Base-by-base conservation (phyloP, 768 basidiomycete genomes). In the Crepidotus variabilis region DNA sequence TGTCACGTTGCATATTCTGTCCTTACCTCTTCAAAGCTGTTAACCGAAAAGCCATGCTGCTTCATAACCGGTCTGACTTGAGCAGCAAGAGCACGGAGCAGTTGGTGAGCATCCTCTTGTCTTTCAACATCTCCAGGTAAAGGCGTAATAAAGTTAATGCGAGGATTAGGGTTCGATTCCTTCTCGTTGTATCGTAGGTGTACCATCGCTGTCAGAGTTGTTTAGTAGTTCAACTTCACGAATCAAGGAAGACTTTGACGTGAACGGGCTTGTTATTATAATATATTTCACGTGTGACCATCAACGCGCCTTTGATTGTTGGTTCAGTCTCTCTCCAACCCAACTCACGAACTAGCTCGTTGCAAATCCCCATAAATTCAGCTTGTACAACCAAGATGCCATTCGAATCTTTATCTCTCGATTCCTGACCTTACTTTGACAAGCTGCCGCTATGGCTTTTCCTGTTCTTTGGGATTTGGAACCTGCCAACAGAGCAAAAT, bases 41-140 rank as follows among this genome's bases (percentile, higher is more conserved):
- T 93, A 24, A 93, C 81, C 1, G 65, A 69, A 61, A 93, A 86
- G 0, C 88, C 89, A 61, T 90, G 87, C 2, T 75, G 67, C 66
- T 90, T 91, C 92, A 94, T 94, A 20, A 92, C 65, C 2, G 91
- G 91, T 59, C 82, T 80, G 24, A 93, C 88, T 70, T 93, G 91
- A 2, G 91, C 92, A 0, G 90, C 91, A 47, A 94, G 73, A 2
- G 90, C 88, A 6, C 88, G 80, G 54, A 94, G 73, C 28, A 90
- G 78, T 65, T 92, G 86, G 46, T 79, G 77, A 10, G 89, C 86
- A 50, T 84, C 82, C 56, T 88, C 86, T 58, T 82, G 75, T 28
- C 79, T 74, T 5, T 70, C 74, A 11, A 69, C 20, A 47, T 80
- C 75, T 6, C 58, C 57, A 36, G 78, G 78, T 9, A 94, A 73